Conservation (phyloP, 2,329 filamentous ascomycete species). For the Tolypocladium ovalisporum region DNA sequence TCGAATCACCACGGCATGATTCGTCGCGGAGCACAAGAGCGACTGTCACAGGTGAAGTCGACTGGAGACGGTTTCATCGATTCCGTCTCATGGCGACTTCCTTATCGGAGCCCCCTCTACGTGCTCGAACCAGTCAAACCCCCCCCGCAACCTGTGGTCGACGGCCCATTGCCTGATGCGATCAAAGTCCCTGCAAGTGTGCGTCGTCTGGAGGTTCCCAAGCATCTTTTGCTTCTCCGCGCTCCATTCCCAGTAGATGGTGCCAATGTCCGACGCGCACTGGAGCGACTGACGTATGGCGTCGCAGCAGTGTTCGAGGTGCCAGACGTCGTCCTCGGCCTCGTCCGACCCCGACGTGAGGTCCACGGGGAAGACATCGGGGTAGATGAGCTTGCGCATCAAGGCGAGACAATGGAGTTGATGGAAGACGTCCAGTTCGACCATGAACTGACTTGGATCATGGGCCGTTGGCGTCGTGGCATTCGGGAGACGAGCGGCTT, state of each 20-base stretch:
- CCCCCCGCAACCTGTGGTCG: background rate
- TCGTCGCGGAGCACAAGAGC: background rate
- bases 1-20: background rate
- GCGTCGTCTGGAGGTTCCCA: constrained; percentile 38
- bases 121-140: background rate
- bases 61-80: background rate
- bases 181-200: constrained; percentile 43
- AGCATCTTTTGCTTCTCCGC: constrained; percentile 34
- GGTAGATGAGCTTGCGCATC: constrained; percentile 34
- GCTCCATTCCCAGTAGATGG: constrained; percentile 40
- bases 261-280: constrained; percentile 41
- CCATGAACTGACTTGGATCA: constrained; percentile 41
- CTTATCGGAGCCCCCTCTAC: background rate
- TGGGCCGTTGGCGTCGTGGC: constrained; percentile 41
- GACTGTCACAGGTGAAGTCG: background rate
- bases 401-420: constrained; percentile 41
- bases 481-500: constrained; percentile 39
- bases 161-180: constrained; percentile 19
- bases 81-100: background rate
- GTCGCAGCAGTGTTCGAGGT: constrained; percentile 40
- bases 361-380: constrained; percentile 33
- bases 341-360: constrained; percentile 20
- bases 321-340: constrained; percentile 17
- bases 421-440: constrained; percentile 44
- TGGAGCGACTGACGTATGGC: constrained; percentile 41